phyloP scores from a whole-genome alignment of 2,329 filamentous ascomycete species.

The Diaporthe citri region DNA sequence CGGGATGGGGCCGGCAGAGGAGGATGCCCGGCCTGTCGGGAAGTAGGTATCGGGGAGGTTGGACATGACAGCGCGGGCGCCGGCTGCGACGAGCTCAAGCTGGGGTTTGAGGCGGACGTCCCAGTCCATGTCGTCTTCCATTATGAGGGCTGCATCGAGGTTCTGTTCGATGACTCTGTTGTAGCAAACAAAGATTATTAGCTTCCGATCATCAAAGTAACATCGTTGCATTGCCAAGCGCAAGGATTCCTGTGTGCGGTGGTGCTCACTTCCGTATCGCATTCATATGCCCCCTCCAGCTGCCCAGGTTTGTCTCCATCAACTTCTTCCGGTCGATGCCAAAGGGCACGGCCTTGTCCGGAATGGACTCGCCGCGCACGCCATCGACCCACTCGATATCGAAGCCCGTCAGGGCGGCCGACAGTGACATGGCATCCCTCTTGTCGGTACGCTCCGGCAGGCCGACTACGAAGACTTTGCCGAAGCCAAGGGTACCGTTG shows the following conservation, averaged over 20 bases:
- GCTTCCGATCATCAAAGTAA: constrained; percentile 7
- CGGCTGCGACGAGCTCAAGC: constrained; percentile 41
- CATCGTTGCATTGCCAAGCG: constrained; percentile 21
- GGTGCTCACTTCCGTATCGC: constrained; percentile 47
- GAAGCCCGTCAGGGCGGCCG: constrained; percentile 59
- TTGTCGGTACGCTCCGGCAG: constrained; percentile 64
- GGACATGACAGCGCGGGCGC: constrained; percentile 38
- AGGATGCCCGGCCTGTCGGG: constrained; percentile 34
- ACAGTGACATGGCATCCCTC: constrained; percentile 62
- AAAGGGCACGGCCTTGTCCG: constrained; percentile 53
- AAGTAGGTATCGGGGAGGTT: constrained; percentile 35
- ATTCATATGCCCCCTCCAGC: constrained; percentile 59
- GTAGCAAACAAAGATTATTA: constrained; percentile 18
- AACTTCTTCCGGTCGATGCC: constrained; percentile 50
- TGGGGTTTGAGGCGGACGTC: constrained; percentile 58
- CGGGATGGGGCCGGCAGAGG: neutral
- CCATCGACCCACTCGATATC: constrained; percentile 61
- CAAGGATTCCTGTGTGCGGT: neutral
- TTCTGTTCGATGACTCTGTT: constrained; percentile 55
- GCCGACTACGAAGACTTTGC: constrained; percentile 60
- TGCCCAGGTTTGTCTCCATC: constrained; percentile 48
- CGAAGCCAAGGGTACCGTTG: constrained; percentile 48
- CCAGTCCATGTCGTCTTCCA: constrained; percentile 65
- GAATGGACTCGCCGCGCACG: constrained; percentile 53
- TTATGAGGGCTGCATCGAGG: constrained; percentile 55